Evolutionary conservation across 2,329 filamentous ascomycete genomes (phyloP).

Genomic region (Celoporthe dispersa): DNA sequence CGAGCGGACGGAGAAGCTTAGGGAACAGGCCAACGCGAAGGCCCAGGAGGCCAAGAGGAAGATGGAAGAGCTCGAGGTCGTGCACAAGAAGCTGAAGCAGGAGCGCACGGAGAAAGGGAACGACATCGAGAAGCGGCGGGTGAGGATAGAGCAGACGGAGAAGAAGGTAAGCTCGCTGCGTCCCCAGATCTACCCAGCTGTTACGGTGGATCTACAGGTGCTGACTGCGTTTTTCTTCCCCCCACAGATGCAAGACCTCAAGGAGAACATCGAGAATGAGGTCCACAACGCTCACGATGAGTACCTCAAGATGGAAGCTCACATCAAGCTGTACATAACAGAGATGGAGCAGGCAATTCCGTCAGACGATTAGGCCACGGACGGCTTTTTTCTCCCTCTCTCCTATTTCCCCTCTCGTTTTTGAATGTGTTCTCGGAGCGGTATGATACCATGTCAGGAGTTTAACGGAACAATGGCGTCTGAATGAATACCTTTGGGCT

Average conservation of each 20-base stretch:
- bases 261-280: constrained; percentile 96
- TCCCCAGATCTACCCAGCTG: neutral
- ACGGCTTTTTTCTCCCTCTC: constrained; percentile 2
- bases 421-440: constrained; percentile 33
- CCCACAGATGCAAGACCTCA: constrained; percentile 91
- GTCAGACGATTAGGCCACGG: constrained; percentile 23
- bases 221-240: constrained; percentile 32
- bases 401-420: constrained; percentile 33
- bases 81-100: constrained; percentile 80
- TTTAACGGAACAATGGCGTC: constrained; percentile 15
- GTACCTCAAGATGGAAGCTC: constrained; percentile 96
- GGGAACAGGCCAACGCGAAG: constrained; percentile 80
- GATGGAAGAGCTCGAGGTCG: constrained; percentile 85
- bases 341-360: constrained; percentile 93
- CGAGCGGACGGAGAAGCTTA: constrained; percentile 82
- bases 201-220: constrained; percentile 13
- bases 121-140: constrained; percentile 88
- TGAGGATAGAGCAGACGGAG: constrained; percentile 97
- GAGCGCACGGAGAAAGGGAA: constrained; percentile 85
- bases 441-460: constrained; percentile 30
- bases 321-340: constrained; percentile 96
- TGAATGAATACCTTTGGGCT: constrained; percentile 1
- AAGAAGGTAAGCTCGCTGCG: constrained; percentile 74
- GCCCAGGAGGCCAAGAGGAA: constrained; percentile 79
- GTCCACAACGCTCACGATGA: constrained; percentile 89